Percentiles rank a stretch among this genome's conserved stretches.
These are phyloP conservation scores for Fusarium drepaniforme DNA, from an alignment of 2,329 filamentous ascomycete species.

Conservation along the genomic window DNA sequence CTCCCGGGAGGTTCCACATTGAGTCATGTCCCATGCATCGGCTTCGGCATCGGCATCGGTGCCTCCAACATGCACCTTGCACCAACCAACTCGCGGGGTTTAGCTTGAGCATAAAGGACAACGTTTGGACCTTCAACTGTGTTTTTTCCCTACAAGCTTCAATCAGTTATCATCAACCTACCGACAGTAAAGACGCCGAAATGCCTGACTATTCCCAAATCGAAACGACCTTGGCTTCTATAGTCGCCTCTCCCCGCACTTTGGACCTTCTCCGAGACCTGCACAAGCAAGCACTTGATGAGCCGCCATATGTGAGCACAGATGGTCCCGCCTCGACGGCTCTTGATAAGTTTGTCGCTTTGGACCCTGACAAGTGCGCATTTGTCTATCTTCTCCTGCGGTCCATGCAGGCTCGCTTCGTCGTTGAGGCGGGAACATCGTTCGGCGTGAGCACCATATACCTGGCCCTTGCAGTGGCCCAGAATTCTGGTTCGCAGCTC, in stretches of 20 bases:
- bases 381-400: constrained; percentile 67
- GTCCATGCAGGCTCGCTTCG: constrained; percentile 59
- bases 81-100: neutral
- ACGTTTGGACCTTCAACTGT: no score
- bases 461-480: constrained; percentile 66
- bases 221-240: constrained; percentile 46
- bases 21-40: neutral
- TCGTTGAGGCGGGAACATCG: constrained; percentile 72
- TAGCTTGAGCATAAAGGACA: neutral
- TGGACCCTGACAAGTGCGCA: constrained; percentile 69
- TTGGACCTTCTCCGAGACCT: constrained; percentile 46
- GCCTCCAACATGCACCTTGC: neutral
- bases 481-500: constrained; percentile 52
- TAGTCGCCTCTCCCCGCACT: constrained; percentile 44
- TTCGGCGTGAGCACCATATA: constrained; percentile 74
- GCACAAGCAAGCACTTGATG: constrained; percentile 47
- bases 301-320: constrained; percentile 47
- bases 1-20: neutral
- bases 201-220: constrained; percentile 38
- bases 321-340: constrained; percentile 30
- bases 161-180: neutral
- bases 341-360: constrained; percentile 68
- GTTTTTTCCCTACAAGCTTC: neutral
- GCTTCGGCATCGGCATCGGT: neutral
- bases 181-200: neutral